Conservation (phyloP, 768 basidiomycete species). For the Termitomyces heimii region DNA sequence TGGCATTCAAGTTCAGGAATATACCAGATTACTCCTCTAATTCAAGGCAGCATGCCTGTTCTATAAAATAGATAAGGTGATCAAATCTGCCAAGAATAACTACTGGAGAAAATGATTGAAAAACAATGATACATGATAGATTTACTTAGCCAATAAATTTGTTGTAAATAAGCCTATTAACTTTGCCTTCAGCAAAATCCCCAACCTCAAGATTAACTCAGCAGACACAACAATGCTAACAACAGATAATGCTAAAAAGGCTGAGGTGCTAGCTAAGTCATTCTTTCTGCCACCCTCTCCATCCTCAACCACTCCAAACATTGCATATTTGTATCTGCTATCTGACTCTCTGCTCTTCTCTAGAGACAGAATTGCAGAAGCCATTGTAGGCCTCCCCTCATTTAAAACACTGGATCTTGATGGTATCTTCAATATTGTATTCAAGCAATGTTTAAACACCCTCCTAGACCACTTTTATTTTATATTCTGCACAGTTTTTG, state of each 20-base stretch:
- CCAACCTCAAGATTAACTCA: neutral
- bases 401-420: neutral
- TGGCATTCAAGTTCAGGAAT: neutral
- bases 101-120: neutral
- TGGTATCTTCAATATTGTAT: neutral
- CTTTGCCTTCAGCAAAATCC: neutral
- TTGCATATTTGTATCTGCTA: too few relatives aligned
- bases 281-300: too few relatives aligned
- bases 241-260: too few relatives aligned
- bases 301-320: too few relatives aligned
- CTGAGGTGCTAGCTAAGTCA: too few relatives aligned
- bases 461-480: neutral
- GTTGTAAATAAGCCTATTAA: neutral
- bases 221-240: too few relatives aligned
- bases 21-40: neutral
- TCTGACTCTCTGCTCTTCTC: too few relatives aligned
- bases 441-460: neutral
- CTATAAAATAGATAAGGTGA: neutral
- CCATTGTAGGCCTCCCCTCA: too few relatives aligned
- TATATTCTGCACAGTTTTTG: neutral
- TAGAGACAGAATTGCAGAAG: too few relatives aligned
- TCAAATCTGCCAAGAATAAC: too few relatives aligned
- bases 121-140: neutral
- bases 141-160: neutral
- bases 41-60: neutral